Base-by-base conservation (phyloP, 2,329 filamentous ascomycete genomes). In the Pyricularia grisea region DNA sequence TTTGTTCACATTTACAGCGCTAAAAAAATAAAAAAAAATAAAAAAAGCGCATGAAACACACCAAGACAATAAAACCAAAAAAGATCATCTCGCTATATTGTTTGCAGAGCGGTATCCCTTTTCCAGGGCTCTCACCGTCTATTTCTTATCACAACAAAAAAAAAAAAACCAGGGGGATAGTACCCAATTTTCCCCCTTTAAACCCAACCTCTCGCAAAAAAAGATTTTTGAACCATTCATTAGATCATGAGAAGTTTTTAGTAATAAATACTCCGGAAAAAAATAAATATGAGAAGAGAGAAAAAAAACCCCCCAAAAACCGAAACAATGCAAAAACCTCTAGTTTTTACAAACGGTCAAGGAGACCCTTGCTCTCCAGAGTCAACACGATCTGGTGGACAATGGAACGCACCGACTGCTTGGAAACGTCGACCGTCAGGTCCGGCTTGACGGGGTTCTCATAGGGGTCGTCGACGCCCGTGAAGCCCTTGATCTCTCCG, bases 401-500 rank as follows among this genome's bases (percentile, higher is more conserved):
- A 71, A 94, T 94, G 70, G 92, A 95, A 76, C 95, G 87, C 66
- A 98, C 94, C 73, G 88, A 92, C 81, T 92, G 93, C 86, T 91
- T 95, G 81, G 92, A 90, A 69, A 90, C 79, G 79, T 98, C 91
- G 58, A 98, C 94, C 5, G 88, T 88, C 73, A 99, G 84, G 78
- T 98, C 89, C 36, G 94, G 87, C 81, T 94, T 93, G 73, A 81
- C 76, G 11, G 95, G 95, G 27, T 80, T 78, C 88, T 99, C 95
- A 78, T 99, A 99, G 66, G 95, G 94, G 83, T 98, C 94, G 78
- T 98, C 94, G 69, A 99, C 93, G 76, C 95, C 95, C 9, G 95
- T 99, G 87, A 99, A 99, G 72, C 94, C 94, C 88, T 94, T 95
- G 81, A 99, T 96, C 83, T 97, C 92, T 70, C 95, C 95, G 25